These are phyloP conservation scores for Chaetoceros muelleri DNA, from an alignment of 108 stramenopile species.

Conservation along the genomic window DNA sequence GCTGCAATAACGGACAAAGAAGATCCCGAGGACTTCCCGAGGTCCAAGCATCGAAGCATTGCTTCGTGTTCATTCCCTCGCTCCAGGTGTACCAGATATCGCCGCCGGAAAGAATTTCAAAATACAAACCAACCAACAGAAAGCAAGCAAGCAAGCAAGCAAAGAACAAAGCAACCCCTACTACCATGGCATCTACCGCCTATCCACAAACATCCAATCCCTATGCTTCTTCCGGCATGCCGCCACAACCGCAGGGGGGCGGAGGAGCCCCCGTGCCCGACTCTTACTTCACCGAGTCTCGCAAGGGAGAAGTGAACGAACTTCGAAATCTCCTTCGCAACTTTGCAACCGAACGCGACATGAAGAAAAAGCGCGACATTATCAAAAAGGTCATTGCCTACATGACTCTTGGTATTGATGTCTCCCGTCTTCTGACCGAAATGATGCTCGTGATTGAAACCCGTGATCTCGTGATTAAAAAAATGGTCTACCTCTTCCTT, in stretches of 20 bases:
- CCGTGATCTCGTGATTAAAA: constrained; percentile 97
- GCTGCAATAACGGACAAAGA: too few species aligned
- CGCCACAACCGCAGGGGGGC: constrained; percentile 9
- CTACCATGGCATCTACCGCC: neutral
- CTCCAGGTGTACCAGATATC: too few species aligned
- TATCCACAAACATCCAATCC: neutral
- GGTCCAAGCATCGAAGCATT: too few species aligned
- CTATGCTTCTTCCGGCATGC: neutral
- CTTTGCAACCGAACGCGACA: constrained; percentile 85
- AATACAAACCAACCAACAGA: neutral
- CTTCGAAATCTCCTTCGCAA: constrained; percentile 84
- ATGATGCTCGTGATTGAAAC: constrained; percentile 97
- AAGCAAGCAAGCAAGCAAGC: neutral
- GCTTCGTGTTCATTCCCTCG: too few species aligned
- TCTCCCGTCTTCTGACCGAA: constrained; percentile 96
- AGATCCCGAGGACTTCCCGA: too few species aligned
- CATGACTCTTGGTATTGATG: constrained; percentile 99
- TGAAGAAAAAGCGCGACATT: constrained; percentile 91
- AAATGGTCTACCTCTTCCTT: constrained; percentile 99
- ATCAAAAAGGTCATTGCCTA: constrained; percentile 99
- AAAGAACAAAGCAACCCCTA: neutral
- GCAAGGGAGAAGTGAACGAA: constrained; percentile 95
- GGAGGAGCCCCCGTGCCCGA: constrained; percentile 35
- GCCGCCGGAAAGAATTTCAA: too few species aligned
- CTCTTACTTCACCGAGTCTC: constrained; percentile 91